These are phyloP conservation scores for Pleurozium schreberi DNA, from an alignment of 225 moss, liverwort and hornwort genomes.

Conservation along the genomic window DNA sequence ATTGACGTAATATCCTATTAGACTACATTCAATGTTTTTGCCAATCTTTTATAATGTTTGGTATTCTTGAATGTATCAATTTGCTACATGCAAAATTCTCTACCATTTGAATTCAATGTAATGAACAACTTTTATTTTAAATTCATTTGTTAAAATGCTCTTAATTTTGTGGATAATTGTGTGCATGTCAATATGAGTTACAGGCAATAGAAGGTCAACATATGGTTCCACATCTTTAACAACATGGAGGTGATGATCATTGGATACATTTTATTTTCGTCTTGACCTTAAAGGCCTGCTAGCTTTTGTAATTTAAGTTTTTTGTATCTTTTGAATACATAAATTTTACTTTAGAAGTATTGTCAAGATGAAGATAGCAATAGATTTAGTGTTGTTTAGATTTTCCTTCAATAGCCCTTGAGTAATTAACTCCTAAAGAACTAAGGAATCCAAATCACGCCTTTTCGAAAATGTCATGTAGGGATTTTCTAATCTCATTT, in stretches of 20 bases:
- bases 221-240: slow-evolving; percentile 13
- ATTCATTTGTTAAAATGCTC: neutral
- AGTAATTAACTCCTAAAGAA: neutral
- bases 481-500: neutral
- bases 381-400: neutral
- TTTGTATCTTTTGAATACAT: neutral
- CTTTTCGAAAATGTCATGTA: neutral
- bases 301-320: neutral
- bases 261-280: neutral
- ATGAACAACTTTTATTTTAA: neutral
- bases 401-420: neutral
- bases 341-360: neutral
- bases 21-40: neutral
- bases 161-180: neutral
- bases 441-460: neutral
- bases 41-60: neutral
- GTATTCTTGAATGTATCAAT: neutral
- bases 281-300: neutral
- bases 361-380: neutral
- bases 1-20: neutral
- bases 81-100: neutral
- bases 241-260: slow-evolving; percentile 17
- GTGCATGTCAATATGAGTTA: neutral
- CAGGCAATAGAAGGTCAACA: slow-evolving; percentile 17
- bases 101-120: neutral